Conservation (phyloP, 1,284 basidiomycete genomes). For the Serendipita sp. region DNA sequence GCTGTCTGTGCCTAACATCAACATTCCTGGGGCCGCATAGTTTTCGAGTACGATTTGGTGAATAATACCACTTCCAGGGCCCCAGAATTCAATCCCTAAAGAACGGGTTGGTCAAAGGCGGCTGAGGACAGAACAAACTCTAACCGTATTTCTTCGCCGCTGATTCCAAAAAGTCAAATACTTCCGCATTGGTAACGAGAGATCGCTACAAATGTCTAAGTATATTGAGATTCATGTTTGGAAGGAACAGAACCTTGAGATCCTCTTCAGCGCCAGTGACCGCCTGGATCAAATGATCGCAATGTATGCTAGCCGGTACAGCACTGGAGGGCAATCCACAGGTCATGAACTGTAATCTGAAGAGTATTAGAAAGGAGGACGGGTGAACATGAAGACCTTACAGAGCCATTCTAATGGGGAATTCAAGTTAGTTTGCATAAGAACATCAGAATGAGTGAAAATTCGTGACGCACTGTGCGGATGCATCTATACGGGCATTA, state of each 20-base stretch:
- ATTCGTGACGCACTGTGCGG: constrained; percentile 63
- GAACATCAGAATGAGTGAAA: background rate
- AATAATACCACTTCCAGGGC: constrained; percentile 63
- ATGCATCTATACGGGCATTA: constrained; percentile 48
- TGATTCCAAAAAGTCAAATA: constrained; percentile 95
- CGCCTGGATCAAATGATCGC: constrained; percentile 95
- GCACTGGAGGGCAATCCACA: constrained; percentile 77
- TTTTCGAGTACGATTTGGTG: constrained; percentile 99
- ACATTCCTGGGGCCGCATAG: constrained; percentile 81
- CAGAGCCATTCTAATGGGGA: constrained; percentile 53
- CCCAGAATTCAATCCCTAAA: constrained; percentile 77
- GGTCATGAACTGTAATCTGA: constrained; percentile 97
- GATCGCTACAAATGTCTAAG: constrained; percentile 42
- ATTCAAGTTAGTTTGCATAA: background rate
- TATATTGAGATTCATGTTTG: background rate
- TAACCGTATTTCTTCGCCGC: constrained; percentile 84
- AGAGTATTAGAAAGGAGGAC: constrained; percentile 24
- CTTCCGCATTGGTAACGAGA: constrained; percentile 83
- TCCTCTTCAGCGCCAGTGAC: constrained; percentile 70
- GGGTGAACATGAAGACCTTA: constrained; percentile 21
- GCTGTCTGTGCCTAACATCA: constrained; percentile 73
- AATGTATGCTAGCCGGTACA: constrained; percentile 83
- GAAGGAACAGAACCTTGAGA: constrained; percentile 42
- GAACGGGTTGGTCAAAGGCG: background rate
- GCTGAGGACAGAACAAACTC: background rate